phyloP scores from a whole-genome alignment of 192 early-diverging fungal species.

The Rhizophlyctis rosea region DNA sequence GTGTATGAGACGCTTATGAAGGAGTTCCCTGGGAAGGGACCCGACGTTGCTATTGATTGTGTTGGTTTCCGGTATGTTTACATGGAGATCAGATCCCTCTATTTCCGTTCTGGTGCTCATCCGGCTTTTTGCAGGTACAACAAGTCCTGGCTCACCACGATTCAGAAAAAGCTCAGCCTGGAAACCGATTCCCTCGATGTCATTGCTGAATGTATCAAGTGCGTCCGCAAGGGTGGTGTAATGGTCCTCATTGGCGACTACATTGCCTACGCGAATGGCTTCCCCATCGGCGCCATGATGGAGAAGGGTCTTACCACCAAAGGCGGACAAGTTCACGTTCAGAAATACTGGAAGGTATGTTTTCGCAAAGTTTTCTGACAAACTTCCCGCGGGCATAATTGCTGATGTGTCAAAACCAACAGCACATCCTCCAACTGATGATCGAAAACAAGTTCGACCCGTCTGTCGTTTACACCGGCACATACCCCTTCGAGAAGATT shows the following conservation, averaged over 20 bases:
- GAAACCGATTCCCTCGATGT: slow-evolving; percentile 52
- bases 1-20: slow-evolving; percentile 29
- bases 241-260: slow-evolving; percentile 51
- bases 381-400: background rate
- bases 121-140: slow-evolving; percentile 12
- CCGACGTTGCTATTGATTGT: slow-evolving; percentile 45
- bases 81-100: too few species aligned
- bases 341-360: slow-evolving; percentile 47
- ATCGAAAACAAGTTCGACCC: slow-evolving; percentile 39
- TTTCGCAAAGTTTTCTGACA: background rate
- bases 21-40: slow-evolving; percentile 37
- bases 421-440: slow-evolving; percentile 27
- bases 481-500: slow-evolving; percentile 34
- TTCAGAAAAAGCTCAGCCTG: slow-evolving; percentile 39
- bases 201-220: slow-evolving; percentile 40
- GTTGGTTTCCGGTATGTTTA: slow-evolving; percentile 54
- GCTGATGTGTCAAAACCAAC: background rate
- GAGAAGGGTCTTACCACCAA: slow-evolving; percentile 20
- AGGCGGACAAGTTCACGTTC: slow-evolving; percentile 43
- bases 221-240: slow-evolving; percentile 40
- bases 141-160: slow-evolving; percentile 42
- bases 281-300: slow-evolving; percentile 30
- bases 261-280: slow-evolving; percentile 33
- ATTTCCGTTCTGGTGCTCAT: too few species aligned
- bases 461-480: slow-evolving; percentile 44